A percentile compares a stretch with the other conserved stretches of the same genome.
These are phyloP conservation scores for Glycine tomentella DNA, from an alignment of 306 rosid species.

Conservation along the genomic window DNA sequence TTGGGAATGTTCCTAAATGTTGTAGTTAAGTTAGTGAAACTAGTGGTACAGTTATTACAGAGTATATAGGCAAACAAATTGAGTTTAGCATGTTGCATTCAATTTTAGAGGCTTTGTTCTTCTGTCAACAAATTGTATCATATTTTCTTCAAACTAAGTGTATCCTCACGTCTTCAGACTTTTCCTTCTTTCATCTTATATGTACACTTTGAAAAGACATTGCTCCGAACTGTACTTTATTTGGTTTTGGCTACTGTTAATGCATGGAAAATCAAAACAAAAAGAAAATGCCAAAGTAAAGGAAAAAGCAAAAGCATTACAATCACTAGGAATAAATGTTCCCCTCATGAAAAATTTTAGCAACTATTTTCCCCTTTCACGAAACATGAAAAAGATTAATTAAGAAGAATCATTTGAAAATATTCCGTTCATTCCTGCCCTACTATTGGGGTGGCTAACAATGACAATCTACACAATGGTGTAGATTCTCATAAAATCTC, in stretches of 20 bases:
- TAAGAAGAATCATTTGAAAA: conserved; percentile 21
- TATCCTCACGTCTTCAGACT: neutral
- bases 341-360: conserved; percentile 7
- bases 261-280: conserved; percentile 29
- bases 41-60: conserved; percentile 10
- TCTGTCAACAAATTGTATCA: conserved; percentile 8
- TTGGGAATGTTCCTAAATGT: conserved; percentile 43
- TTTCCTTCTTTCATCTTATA: neutral
- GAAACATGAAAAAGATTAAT: neutral
- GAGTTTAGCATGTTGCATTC: neutral
- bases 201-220: conserved; percentile 18
- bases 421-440: conserved; percentile 15
- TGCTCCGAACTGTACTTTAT: neutral
- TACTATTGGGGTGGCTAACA: conserved; percentile 2
- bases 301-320: conserved; percentile 32
- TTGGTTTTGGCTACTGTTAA: conserved; percentile 13
- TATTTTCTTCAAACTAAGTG: conserved; percentile 17
- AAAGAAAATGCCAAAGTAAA: neutral
- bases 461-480: neutral
- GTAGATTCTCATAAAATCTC: neutral
- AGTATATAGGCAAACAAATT: conserved; percentile 17
- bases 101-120: conserved; percentile 1
- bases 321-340: conserved; percentile 33
- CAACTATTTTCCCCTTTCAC: neutral
- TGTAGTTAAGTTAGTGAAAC: conserved; percentile 51